Evolutionary conservation across 2,329 filamentous ascomycete genomes (phyloP).

Genomic region (Pseudogymnoascus sp.): DNA sequence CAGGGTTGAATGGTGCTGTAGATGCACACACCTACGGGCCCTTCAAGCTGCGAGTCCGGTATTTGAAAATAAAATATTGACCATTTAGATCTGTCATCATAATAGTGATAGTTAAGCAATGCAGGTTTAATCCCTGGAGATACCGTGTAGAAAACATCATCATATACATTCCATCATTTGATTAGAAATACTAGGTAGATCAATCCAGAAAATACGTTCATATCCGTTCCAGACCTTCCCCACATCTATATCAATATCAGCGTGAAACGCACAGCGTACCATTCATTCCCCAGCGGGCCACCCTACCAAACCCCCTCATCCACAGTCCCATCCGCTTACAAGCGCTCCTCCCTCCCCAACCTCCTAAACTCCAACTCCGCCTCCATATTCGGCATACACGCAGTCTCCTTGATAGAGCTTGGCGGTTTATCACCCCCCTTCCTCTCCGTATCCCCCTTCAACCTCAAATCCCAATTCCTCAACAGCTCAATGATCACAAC

Average conservation of each 20-base stretch:
- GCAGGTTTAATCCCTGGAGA: not conserved
- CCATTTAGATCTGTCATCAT: no score
- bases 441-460: constrained; percentile 74
- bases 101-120: not conserved
- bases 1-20: not conserved
- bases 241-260: no score
- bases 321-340: not conserved
- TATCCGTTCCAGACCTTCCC: not conserved
- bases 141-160: not conserved
- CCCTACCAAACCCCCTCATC: not conserved
- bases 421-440: constrained; percentile 62
- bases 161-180: not conserved
- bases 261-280: not conserved
- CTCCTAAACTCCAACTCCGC: constrained; percentile 17
- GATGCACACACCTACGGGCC: not conserved
- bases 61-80: not conserved
- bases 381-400: constrained; percentile 13
- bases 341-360: not conserved
- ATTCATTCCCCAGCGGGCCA: not conserved
- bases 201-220: not conserved
- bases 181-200: not conserved
- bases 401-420: constrained; percentile 29
- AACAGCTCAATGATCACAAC: constrained; percentile 27
- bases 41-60: not conserved
- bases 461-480: constrained; percentile 26